Percentiles rank a stretch among this genome's conserved stretches.
phyloP scores from a whole-genome alignment of 2,329 filamentous ascomycete genomes.

The Colletotrichum destructivum region DNA sequence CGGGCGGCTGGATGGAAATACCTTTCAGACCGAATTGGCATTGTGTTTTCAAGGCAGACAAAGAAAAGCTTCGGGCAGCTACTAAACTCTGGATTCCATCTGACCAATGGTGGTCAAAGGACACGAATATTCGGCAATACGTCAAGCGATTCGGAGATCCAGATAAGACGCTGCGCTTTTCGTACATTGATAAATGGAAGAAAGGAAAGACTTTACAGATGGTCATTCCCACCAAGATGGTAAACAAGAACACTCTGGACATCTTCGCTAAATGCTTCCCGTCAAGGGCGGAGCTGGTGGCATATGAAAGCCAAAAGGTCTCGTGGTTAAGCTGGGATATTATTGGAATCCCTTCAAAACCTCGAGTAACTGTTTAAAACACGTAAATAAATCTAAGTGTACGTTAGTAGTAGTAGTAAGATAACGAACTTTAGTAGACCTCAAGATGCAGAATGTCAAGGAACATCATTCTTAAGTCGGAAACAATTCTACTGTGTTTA shows the following conservation, averaged over 20 bases:
- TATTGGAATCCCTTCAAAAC: not conserved
- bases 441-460: no score
- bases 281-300: not conserved
- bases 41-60: not conserved
- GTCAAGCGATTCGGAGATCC: not conserved
- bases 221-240: not conserved
- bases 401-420: no score
- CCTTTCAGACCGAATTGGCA: not conserved
- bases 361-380: no score
- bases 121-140: not conserved
- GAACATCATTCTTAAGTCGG: no score
- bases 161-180: conserved; percentile 1
- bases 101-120: not conserved
- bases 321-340: not conserved
- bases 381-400: no score
- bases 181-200: not conserved
- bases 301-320: not conserved
- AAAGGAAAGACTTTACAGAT: not conserved
- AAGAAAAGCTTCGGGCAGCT: not conserved
- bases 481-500: no score
- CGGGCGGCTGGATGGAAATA: not conserved
- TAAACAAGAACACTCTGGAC: not conserved
- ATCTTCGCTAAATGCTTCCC: not conserved
- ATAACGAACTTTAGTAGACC: no score
- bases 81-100: not conserved